Evolutionary conservation across 1,284 basidiomycete species (phyloP), one percentile per base, ranked within the genome.

Genomic region (Apiotrichum laibachii): DNA sequence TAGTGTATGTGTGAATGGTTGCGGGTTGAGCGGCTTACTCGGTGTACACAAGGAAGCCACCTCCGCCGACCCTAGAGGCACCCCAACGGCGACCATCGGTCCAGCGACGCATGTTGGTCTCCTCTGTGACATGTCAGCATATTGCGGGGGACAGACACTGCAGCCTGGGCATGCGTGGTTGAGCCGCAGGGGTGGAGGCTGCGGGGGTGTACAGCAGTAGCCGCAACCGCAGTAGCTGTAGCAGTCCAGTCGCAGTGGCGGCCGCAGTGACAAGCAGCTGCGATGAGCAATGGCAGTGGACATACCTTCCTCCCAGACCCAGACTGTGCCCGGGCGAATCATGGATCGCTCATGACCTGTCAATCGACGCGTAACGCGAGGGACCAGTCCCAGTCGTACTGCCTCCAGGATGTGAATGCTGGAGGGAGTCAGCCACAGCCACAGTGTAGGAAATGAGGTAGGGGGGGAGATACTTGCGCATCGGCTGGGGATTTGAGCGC

Each of bases 241-340:
- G 26, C 26, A 31, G 4, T 31, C 4, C 7, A 7, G 26, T 31
- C 26, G 26, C 26, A 7, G 7, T 31, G 26, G 26, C 26, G 26
- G 26, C 26, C 22, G 21, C 12, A 19, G 31, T 12, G 22, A 16
- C 13, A 15, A 31, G 22, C 19, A 13, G 22, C 42, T 26, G 40
- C 34, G 37, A 43, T 31, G 26, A 31, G 26, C 26, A 31, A 31
- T 31, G 26, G 26, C 26, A 31, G 7, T 31, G 26, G 13, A 88
- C 79, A 92, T 88, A 73, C 90, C 87, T 82, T 96, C 94, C 78
- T 98, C 92, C 77, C 96, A 98, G 60, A 97, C 93, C 75, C 96
- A 98, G 40, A 98, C 90, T 16, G 89, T 89, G 59, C 93, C 93
- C 6, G 90, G 92, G 3, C 86, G 85, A 73, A 98, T 95, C 85